A percentile compares a stretch with the other conserved stretches of the same genome.
Evolutionary conservation across 805 yeast species (phyloP).

Genomic region (Candida xiaguanensis): DNA sequence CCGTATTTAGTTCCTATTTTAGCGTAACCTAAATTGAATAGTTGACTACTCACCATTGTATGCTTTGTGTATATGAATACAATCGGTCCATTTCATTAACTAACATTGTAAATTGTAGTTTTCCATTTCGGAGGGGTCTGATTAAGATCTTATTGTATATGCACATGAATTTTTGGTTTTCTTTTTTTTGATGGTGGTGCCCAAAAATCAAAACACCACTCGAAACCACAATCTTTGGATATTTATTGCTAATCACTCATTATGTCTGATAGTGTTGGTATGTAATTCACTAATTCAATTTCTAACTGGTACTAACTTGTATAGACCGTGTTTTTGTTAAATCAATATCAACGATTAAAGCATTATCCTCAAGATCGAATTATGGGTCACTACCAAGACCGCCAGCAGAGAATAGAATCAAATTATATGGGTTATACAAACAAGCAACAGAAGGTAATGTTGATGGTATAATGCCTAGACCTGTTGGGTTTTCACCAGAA

Average conservation of each 20-base stretch:
- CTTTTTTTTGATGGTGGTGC: slow-evolving; percentile 6
- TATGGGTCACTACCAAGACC: slow-evolving; percentile 70
- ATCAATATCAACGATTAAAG: slow-evolving; percentile 75
- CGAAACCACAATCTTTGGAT: neutral
- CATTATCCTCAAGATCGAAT: slow-evolving; percentile 62
- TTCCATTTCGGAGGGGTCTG: too few relatives aligned
- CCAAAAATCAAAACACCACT: slow-evolving; percentile 6
- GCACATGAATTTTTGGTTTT: slow-evolving; percentile 1
- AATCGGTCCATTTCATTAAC: slow-evolving; percentile 69
- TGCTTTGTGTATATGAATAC: slow-evolving; percentile 35
- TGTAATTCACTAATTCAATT: neutral
- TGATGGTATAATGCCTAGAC: slow-evolving; percentile 62
- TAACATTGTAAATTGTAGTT: slow-evolving; percentile 36
- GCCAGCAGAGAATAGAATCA: slow-evolving; percentile 64
- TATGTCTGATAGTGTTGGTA: slow-evolving; percentile 12
- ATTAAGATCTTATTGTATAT: neutral
- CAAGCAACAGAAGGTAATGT: slow-evolving; percentile 90
- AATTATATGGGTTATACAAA: slow-evolving; percentile 77
- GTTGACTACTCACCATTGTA: slow-evolving; percentile 74
- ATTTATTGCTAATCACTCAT: neutral
- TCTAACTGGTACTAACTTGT: slow-evolving; percentile 6
- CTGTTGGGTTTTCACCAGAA: slow-evolving; percentile 55
- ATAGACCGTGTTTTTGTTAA: slow-evolving; percentile 74
- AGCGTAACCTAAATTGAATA: slow-evolving; percentile 75
- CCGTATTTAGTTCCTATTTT: slow-evolving; percentile 82